These are phyloP conservation scores for Raddia distichophylla DNA, from an alignment of 176 grass and related monocot genomes.

Conservation along the genomic window DNA sequence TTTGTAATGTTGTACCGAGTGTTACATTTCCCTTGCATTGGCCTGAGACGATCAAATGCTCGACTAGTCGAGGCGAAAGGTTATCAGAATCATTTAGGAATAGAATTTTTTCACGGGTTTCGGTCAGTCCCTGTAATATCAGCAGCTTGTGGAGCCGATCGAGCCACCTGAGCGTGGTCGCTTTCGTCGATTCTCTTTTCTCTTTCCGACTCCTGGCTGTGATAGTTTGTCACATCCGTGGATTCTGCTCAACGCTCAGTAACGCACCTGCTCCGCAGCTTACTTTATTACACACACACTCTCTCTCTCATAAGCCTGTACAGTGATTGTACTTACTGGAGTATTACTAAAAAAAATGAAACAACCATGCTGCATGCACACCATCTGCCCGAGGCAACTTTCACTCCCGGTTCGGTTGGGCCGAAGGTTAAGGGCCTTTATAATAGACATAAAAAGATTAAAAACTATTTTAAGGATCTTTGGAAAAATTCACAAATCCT, in stretches of 20 bases:
- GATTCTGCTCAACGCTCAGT: slow-evolving; percentile 43
- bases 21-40: neutral
- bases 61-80: neutral
- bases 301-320: neutral
- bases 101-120: neutral
- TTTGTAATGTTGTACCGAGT: slow-evolving; percentile 8
- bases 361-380: no score
- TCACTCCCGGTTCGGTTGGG: no score
- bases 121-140: slow-evolving; percentile 34
- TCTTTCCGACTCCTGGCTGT: slow-evolving; percentile 30
- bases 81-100: slow-evolving; percentile 14
- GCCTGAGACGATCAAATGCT: neutral
- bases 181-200: slow-evolving; percentile 15
- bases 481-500: no score
- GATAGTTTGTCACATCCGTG: slow-evolving; percentile 57
- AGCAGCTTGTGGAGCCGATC: slow-evolving; percentile 21
- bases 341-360: no score
- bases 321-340: neutral
- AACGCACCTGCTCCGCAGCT: neutral
- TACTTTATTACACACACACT: slow-evolving; percentile 23
- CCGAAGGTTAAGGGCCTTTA: no score
- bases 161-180: slow-evolving; percentile 3
- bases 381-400: no score
- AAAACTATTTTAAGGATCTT: no score
- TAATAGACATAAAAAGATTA: no score